phyloP scores from a whole-genome alignment of 306 rosid species.

The Begonia fuchsioides region DNA sequence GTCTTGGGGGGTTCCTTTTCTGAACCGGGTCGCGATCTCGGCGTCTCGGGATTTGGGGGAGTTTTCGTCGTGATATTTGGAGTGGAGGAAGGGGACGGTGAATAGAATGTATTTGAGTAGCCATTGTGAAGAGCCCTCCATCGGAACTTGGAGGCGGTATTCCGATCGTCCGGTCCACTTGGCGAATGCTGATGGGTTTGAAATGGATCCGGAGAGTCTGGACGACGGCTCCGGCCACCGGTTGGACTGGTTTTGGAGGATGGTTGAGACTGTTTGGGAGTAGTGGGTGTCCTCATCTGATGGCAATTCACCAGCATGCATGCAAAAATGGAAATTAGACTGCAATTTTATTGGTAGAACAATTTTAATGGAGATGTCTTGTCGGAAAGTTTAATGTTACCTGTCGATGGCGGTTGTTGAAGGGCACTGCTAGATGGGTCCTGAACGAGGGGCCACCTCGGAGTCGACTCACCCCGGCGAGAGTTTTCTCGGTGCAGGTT shows the following conservation, averaged over 20 bases:
- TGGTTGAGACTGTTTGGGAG: slow-evolving; percentile 57
- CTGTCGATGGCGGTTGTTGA: too few species aligned
- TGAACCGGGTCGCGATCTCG: slow-evolving; percentile 13
- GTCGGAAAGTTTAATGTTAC: too few species aligned
- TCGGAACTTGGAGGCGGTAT: slow-evolving; percentile 18
- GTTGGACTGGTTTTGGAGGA: slow-evolving; percentile 40
- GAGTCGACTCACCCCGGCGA: too few species aligned
- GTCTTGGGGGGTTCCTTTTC: slow-evolving; percentile 54
- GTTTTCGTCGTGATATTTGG: slow-evolving; percentile 36
- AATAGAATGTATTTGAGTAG: slow-evolving; percentile 59
- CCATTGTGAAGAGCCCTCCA: slow-evolving; percentile 37
- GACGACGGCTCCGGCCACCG: slow-evolving; percentile 31
- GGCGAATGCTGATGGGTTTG: slow-evolving; percentile 49
- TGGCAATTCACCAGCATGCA: too few species aligned
- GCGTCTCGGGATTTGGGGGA: slow-evolving; percentile 11
- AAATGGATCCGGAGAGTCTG: slow-evolving; percentile 15
- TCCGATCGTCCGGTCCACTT: slow-evolving; percentile 24
- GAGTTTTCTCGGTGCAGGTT: too few species aligned
- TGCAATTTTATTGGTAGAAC: too few species aligned
- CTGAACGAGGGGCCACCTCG: too few species aligned
- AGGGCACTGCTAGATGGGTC: too few species aligned
- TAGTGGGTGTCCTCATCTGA: slow-evolving; percentile 52
- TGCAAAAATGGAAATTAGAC: too few species aligned
- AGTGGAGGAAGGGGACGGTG: slow-evolving; percentile 60
- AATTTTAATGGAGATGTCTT: too few species aligned